Evolutionary conservation across 139 green algal genomes (phyloP), one percentile per base, ranked within the genome.

Genomic region (Asterochloris erici): DNA sequence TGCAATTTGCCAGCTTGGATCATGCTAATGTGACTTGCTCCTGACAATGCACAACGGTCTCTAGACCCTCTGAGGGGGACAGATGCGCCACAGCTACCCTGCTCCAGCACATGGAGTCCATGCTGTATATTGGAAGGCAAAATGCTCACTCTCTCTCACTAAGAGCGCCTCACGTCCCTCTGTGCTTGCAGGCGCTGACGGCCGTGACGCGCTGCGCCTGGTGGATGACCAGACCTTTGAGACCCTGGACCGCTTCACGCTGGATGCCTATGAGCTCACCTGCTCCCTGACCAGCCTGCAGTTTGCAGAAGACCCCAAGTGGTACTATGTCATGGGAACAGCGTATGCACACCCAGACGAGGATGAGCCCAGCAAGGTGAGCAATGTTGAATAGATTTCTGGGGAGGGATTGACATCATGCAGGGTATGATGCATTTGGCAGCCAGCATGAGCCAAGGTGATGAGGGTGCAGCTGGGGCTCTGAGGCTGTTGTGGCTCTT

Each of bases 241-340:
- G 74, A 90, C 86, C 16, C 64, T 95, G 73, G 84, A 89, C 71
- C 74, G 86, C 19, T 89, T 90, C 76, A 27, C 79, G 38, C 88
- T 98, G 70, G 85, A 94, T 14, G 63, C 71, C 12, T 82, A 87
- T 69, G 95, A 98, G 81, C 84, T 91, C 54, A 47, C 76, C 17
- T 89, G 54, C 70, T 88, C 83, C 68, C 64, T 89, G 23, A 74
- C 82, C 71, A 86, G 84, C 79, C 84, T 87, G 27, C 29, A 71
- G 19, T 83, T 92, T 29, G 82, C 47, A 11, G 91, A 92, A 21
- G 88, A 95, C 70, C 74, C 86, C 12, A 70, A 77, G 12, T 21
- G 54, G 21, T 97, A 94, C 83, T 98, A 90, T 83, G 83, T 96
- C 0, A 90, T 99, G n/a, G 96, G 96, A 38, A 98, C 95, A 10